Evolutionary conservation across 1,284 basidiomycete genomes (phyloP).

Genomic region (Neotropicomus parvogracilis): DNA sequence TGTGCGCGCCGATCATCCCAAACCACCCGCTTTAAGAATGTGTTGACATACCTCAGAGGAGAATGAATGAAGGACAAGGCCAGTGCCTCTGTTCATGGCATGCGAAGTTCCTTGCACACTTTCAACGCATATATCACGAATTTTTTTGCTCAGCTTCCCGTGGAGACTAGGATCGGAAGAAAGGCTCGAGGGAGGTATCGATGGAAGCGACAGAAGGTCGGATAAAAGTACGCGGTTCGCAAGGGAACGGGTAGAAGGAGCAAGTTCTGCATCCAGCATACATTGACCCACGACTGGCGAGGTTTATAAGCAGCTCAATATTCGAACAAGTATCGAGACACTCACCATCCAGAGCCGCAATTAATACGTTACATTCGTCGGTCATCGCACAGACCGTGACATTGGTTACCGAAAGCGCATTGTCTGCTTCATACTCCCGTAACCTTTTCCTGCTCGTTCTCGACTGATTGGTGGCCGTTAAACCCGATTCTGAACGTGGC

Average conservation of each 20-base stretch:
- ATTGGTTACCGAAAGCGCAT: conserved; percentile 59
- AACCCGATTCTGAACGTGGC: conserved; percentile 28
- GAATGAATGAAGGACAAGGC: conserved; percentile 45
- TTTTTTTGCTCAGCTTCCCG: conserved; percentile 38
- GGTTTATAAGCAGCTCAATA: conserved; percentile 8
- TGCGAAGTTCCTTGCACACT: conserved; percentile 51
- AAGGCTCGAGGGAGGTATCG: conserved; percentile 51
- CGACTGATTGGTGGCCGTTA: conserved; percentile 30
- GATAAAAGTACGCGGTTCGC: conserved; percentile 56
- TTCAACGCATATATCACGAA: conserved; percentile 48
- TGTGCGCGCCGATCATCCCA: conserved; percentile 7
- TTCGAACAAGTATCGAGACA: not conserved
- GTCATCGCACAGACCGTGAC: conserved; percentile 46
- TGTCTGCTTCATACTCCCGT: conserved; percentile 75
- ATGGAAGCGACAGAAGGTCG: conserved; percentile 53
- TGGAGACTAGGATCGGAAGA: conserved; percentile 53
- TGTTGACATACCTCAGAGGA: conserved; percentile 26
- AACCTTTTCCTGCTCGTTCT: conserved; percentile 74
- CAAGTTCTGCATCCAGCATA: conserved; percentile 48
- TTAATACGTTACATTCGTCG: conserved; percentile 51
- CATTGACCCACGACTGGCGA: conserved; percentile 47
- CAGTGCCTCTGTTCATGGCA: conserved; percentile 56
- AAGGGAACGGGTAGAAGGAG: conserved; percentile 54
- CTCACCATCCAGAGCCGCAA: conserved; percentile 64
- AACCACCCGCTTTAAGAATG: not conserved